Evolutionary conservation across 2,329 filamentous ascomycete genomes (phyloP), one percentile per base, ranked within the genome.

Genomic region (Penicillium oxalicum): DNA sequence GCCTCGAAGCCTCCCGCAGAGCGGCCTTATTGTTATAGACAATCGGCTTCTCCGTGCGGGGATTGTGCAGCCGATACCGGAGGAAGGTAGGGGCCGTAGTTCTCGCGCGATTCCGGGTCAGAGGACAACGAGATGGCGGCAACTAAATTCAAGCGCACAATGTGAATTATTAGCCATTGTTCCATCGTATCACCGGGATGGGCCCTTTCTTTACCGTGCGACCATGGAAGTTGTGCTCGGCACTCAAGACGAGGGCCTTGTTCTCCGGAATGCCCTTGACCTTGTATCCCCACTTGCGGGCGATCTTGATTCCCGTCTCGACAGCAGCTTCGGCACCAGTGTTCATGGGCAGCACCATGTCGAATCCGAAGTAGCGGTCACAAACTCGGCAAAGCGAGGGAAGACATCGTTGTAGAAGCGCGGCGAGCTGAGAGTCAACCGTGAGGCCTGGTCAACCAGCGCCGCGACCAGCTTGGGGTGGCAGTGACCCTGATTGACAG

Each of bases 331-430:
- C 91, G 24, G 91, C 91, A 50, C 91, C 91, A 2, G 91, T 97
- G 77, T 96, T 96, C 91, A 97, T 96, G 57, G 91, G 91, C 69
- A 97, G 74, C 32, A 95, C 89, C 91, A 96, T 96, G 71, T 97
- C 91, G 68, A 94, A 97, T 53, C 89, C 90, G 69, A 96, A 95
- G 67, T 88, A 84, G 58, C 82, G 74, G 88, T 91, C 55, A 95
- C 85, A 73, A 93, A 95, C 73, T 95, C 86, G 5, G 91, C 91
- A 78, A 95, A 97, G 56, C 86, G 84, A 50, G 91, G 91, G 74
- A 97, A 97, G 55, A 97, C 93, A 75, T 97, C 91, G 69, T 97
- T 98, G 79, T 97, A 86, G 75, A 97, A 98, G 44, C n/a, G 93
- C 93, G 53, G 83, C 53, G 90, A 95, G 72, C 89, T 95, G 58